Base-by-base conservation (phyloP, 2,329 filamentous ascomycete genomes). In the Arthrobotrys entomopaga region DNA sequence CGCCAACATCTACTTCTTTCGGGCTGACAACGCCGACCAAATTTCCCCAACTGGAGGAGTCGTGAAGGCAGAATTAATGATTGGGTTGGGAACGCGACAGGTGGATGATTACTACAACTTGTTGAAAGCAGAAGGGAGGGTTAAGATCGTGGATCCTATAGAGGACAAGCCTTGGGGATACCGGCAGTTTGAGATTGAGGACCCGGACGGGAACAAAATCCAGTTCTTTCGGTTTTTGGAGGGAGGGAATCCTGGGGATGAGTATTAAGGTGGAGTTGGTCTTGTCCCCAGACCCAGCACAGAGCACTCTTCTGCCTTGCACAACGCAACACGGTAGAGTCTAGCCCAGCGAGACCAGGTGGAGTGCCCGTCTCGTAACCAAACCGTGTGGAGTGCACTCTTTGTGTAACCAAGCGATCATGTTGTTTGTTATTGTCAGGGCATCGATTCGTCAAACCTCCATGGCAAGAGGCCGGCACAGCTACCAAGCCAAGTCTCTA, bases 191-290 rank as follows among this genome's bases (percentile, higher is more conserved):
- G 46, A 50, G 20, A 22, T 50, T 22, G 19, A 50, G 46, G 46
- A 50, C 13, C 7, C 22, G 10, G 46, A 50, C 11, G 46, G 46
- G 16, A 50, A 50, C 22, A n/a, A 10, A 11, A 50, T 50, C 13
- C 46, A 50, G 46, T 50, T 50, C 19, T 50, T 50, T 11, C n/a
- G 19, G n/a, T 50, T 50, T 50, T 22, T 50, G 46, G 46, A 50
- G 20, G 46, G 46, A 2, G 46, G 46, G n/a, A 50, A 24, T 50
- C 46, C 46, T 19, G 46, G 46, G 6, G 16, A n/a, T 5, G 42
- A 46, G 1, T 7, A 34, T 10, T 34, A 34, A 34, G 29, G 6
- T 5, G 24, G 24, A n/a, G n/a, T n/a, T n/a, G n/a, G n/a, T n/a
- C n/a, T n/a, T n/a, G n/a, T n/a, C n/a, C n/a, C n/a, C n/a, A n/a